Percentiles rank a stretch among this genome's conserved stretches.
phyloP scores from a whole-genome alignment of 1,284 basidiomycete genomes.

The Hymenochaete sp. region DNA sequence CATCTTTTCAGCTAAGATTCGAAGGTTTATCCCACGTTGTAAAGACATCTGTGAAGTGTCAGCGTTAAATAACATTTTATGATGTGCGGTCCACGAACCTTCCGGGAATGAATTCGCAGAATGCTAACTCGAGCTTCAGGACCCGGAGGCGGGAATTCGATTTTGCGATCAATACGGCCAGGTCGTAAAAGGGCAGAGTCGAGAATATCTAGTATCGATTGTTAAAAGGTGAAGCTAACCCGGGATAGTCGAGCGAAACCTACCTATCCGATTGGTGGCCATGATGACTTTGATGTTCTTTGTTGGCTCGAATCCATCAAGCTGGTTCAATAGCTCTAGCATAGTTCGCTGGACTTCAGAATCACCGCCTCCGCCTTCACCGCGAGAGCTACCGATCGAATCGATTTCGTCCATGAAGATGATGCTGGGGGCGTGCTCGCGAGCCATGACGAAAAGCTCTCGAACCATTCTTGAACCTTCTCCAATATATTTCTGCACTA shows the following conservation, averaged over 20 bases:
- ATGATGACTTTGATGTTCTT: conserved; percentile 99
- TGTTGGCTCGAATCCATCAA: conserved; percentile 95
- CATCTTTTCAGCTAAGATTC: conserved; percentile 96
- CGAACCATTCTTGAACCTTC: conserved; percentile 96
- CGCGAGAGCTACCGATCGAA: conserved; percentile 91
- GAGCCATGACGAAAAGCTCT: conserved; percentile 97
- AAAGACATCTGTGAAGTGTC: conserved; percentile 74
- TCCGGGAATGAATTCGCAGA: conserved; percentile 93
- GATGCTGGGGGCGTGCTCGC: conserved; percentile 98
- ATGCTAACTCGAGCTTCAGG: conserved; percentile 97
- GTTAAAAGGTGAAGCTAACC: background rate
- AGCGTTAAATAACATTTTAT: background rate
- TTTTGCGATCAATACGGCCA: conserved; percentile 97
- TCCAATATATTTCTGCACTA: conserved; percentile 99
- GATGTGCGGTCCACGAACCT: conserved; percentile 43
- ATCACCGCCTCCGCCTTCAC: conserved; percentile 86
- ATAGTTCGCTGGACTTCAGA: conserved; percentile 98
- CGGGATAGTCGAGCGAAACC: conserved; percentile 19
- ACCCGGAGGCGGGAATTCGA: conserved; percentile 98
- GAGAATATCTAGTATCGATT: conserved; percentile 65
- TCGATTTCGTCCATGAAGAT: conserved; percentile 99
- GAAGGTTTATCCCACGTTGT: conserved; percentile 94
- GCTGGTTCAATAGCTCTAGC: conserved; percentile 93
- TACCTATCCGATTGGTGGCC: conserved; percentile 96
- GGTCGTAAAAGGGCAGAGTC: conserved; percentile 92